Evolutionary conservation across 106 monocot genomes (phyloP).

Genomic region (Dendrobium nobile): DNA sequence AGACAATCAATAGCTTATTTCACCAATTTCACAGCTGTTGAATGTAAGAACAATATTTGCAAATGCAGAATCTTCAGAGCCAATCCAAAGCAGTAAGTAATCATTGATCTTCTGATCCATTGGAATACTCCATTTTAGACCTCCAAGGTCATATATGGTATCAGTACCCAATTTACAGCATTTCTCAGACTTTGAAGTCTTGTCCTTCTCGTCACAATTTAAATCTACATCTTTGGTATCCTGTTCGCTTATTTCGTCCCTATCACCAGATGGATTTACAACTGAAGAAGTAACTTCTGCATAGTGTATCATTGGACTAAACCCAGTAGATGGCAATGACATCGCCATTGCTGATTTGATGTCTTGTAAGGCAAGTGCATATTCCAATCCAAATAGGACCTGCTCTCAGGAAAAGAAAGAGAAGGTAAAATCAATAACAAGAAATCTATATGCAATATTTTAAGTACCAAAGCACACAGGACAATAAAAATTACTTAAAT

Average conservation of each 20-base stretch:
- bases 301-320: slow-evolving; percentile 29
- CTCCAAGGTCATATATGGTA: slow-evolving; percentile 53
- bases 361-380: slow-evolving; percentile 63
- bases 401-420: slow-evolving; percentile 13
- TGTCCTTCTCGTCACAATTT: slow-evolving; percentile 11
- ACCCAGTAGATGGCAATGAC: slow-evolving; percentile 5
- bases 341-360: slow-evolving; percentile 31
- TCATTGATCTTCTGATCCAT: slow-evolving; percentile 54
- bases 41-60: slow-evolving; percentile 81
- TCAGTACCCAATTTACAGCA: slow-evolving; percentile 6
- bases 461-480: background rate
- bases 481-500: background rate
- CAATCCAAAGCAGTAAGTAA: slow-evolving; percentile 76
- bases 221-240: slow-evolving; percentile 1
- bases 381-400: slow-evolving; percentile 95
- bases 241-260: slow-evolving; percentile 9
- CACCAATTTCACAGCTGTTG: slow-evolving; percentile 81
- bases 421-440: background rate
- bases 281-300: slow-evolving; percentile 48
- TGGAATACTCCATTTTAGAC: slow-evolving; percentile 64
- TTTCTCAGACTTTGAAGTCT: slow-evolving; percentile 13
- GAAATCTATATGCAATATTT: background rate
- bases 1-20: slow-evolving; percentile 6
- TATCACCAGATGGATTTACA: slow-evolving; percentile 48
- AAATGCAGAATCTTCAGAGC: slow-evolving; percentile 80